Evolutionary conservation across 2,329 filamentous ascomycete genomes (phyloP).

Genomic region (Nemania serpens): DNA sequence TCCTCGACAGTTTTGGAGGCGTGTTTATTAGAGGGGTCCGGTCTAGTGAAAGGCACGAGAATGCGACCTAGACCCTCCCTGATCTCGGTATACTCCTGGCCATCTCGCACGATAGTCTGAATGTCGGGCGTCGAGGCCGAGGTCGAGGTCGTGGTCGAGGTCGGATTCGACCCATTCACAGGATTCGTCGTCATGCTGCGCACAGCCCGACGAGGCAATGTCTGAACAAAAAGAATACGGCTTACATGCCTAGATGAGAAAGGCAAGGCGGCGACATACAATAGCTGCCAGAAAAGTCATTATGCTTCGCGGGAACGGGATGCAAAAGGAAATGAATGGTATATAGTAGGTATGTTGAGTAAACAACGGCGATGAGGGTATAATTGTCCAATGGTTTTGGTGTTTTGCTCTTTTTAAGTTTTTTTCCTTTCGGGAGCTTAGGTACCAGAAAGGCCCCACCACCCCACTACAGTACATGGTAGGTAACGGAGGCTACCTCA

Average conservation of each 20-base stretch:
- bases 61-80: conserved; percentile 63
- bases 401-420: background rate
- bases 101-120: conserved; percentile 47
- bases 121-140: conserved; percentile 38
- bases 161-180: too few relatives aligned
- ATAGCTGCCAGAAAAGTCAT: conserved; percentile 9
- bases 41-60: conserved; percentile 50
- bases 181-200: conserved; percentile 37
- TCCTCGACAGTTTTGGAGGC: conserved; percentile 56
- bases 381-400: background rate
- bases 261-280: background rate
- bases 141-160: conserved; percentile 8
- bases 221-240: conserved; percentile 12
- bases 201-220: conserved; percentile 24
- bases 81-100: conserved; percentile 56
- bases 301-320: background rate
- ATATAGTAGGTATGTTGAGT: too few relatives aligned
- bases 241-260: conserved; percentile 31
- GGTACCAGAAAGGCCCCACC: background rate
- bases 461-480: too few relatives aligned
- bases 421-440: background rate
- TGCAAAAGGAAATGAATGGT: too few relatives aligned
- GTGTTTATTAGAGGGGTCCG: conserved; percentile 44
- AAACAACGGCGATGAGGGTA: background rate
- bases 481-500: too few relatives aligned